Evolutionary conservation across 2,329 filamentous ascomycete species (phyloP).

Genomic region (Aspergillus pseudoglaucus): DNA sequence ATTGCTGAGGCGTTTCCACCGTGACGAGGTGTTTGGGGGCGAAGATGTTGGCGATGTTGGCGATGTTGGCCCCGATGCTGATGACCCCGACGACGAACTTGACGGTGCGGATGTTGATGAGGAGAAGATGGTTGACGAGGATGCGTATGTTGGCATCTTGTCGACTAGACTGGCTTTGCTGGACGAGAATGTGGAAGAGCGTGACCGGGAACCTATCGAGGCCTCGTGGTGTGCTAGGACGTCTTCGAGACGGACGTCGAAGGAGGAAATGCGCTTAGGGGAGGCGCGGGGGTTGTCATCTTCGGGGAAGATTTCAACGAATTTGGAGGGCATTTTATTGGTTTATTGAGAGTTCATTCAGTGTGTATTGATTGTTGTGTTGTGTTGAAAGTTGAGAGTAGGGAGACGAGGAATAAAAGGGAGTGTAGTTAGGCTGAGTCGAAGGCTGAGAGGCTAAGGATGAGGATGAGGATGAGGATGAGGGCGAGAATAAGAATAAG

Average conservation of each 20-base stretch:
- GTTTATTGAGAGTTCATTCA: not conserved
- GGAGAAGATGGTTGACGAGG: not conserved
- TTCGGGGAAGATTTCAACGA: constrained; percentile 38
- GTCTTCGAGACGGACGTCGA: constrained; percentile 39
- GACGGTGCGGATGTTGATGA: constrained; percentile 1
- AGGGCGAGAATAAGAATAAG: too few relatives aligned
- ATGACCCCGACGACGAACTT: not conserved
- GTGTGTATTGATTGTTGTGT: not conserved
- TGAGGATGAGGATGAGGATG: too few relatives aligned
- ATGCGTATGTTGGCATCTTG: not conserved
- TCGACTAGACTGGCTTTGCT: constrained; percentile 16
- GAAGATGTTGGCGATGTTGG: not conserved
- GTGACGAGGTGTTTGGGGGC: not conserved
- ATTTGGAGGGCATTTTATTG: constrained; percentile 24
- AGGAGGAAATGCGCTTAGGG: constrained; percentile 23
- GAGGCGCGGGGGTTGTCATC: constrained; percentile 20
- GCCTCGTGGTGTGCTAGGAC: constrained; percentile 37
- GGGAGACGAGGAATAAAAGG: not conserved
- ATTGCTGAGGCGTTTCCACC: not conserved
- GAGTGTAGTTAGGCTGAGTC: not conserved
- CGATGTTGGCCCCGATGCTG: too few relatives aligned
- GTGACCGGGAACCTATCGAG: constrained; percentile 28
- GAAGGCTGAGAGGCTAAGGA: too few relatives aligned
- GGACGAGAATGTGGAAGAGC: constrained; percentile 28
- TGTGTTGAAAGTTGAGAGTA: not conserved